phyloP scores from a whole-genome alignment of 2,329 filamentous ascomycete species.

The Clonostachys chloroleuca region DNA sequence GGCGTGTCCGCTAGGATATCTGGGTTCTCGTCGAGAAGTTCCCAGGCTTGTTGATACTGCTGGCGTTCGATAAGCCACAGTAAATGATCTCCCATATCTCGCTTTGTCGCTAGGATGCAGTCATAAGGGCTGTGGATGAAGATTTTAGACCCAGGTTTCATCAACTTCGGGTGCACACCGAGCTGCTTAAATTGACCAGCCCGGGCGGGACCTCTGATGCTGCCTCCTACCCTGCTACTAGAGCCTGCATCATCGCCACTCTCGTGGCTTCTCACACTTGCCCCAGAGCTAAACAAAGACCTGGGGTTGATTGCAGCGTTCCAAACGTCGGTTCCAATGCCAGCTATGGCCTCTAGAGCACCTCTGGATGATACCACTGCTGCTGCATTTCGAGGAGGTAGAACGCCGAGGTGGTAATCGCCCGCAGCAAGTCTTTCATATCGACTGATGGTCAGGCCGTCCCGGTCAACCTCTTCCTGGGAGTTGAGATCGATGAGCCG shows the following conservation, averaged over 20 bases:
- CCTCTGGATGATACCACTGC: conserved; percentile 63
- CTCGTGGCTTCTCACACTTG: conserved; percentile 63
- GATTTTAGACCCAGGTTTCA: conserved; percentile 62
- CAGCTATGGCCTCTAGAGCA: conserved; percentile 71
- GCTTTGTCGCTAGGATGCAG: conserved; percentile 85
- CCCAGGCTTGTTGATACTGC: conserved; percentile 83
- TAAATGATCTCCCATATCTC: conserved; percentile 82
- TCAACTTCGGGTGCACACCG: conserved; percentile 47
- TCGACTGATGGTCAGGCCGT: conserved; percentile 79
- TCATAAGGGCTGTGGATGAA: conserved; percentile 97
- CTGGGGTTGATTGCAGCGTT: conserved; percentile 87
- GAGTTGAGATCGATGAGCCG: conserved; percentile 85
- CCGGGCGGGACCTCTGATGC: conserved; percentile 17
- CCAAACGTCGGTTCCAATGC: conserved; percentile 74
- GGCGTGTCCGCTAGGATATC: conserved; percentile 52
- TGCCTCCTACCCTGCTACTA: conserved; percentile 34
- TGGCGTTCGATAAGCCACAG: conserved; percentile 79
- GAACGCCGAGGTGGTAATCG: conserved; percentile 85
- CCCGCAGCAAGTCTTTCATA: conserved; percentile 82
- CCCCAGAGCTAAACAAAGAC: conserved; percentile 80
- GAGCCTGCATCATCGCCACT: conserved; percentile 55
- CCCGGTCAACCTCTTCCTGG: conserved; percentile 82
- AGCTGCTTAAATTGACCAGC: conserved; percentile 17
- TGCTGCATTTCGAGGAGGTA: conserved; percentile 69
- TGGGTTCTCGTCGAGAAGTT: conserved; percentile 82